Base-by-base conservation (phyloP, 2,329 filamentous ascomycete genomes). In the Achaetomium macrosporum region DNA sequence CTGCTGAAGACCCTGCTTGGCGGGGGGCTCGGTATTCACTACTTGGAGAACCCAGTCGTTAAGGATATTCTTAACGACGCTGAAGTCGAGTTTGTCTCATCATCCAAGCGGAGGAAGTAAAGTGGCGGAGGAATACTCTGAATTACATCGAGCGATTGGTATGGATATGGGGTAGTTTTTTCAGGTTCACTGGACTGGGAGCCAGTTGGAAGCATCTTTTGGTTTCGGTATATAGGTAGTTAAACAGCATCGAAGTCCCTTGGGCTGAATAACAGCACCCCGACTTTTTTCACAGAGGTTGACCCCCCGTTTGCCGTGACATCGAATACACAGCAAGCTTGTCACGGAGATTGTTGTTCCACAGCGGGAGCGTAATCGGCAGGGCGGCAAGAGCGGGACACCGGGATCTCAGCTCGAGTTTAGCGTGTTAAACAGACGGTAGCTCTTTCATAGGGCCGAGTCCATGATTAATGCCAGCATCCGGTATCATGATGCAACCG, bases 1-100 rank as follows among this genome's bases (percentile, higher is more conserved):
- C 69, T 75, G 61, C 68, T 81, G 52, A 76, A 73, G 60, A 66
- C 66, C 5, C 55, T 80, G 1, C 71, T 81, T 43, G 72, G 73
- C 15, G 71, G 72, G 25, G 77, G 77, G 1, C 65, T 76, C 25
- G 61, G 63, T 0, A 62, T 59, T 4, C 73, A 76, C 53, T 73
- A 71, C 53, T 46, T 65, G 49, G 64, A 67, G 35, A 76, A 76
- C 50, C 69, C 69, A 0, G 59, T 65, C 7, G 64, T 75, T 7
- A 57, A 63, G 51, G 68, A 71, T 17, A 59, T 73, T 31, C 57
- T 74, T 8, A 63, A 63, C 45, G 59, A 60, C 9, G 66, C 65
- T 1, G 63, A 64, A 19, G 65, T 65, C 17, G 65, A 70, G 55
- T 63, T 56, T 6, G n/a, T 61, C 15, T 7, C 50, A 17, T 42